Conservation (phyloP, 2,329 filamentous ascomycete genomes). For the Xylaria sp. region DNA sequence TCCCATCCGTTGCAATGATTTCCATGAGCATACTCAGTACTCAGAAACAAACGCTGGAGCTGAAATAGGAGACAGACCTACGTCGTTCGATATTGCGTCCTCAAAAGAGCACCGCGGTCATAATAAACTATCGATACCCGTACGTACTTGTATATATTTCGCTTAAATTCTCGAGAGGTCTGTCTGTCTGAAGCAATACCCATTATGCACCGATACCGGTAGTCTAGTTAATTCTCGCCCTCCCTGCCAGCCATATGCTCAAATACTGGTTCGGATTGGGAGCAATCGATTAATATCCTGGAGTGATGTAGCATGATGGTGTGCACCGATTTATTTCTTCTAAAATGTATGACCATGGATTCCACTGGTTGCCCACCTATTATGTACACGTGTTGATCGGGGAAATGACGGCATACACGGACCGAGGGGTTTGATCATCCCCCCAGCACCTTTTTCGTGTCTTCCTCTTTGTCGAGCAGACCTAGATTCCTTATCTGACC, state of each 20-base stretch:
- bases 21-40: neutral
- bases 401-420: slow-evolving; percentile 32
- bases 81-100: neutral
- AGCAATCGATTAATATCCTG: neutral
- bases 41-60: neutral
- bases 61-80: neutral
- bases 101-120: neutral
- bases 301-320: slow-evolving; percentile 8
- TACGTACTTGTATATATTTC: neutral
- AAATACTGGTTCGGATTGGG: neutral
- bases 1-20: neutral
- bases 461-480: slow-evolving; percentile 84
- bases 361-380: slow-evolving; percentile 38
- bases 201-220: neutral
- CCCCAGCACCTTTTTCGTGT: slow-evolving; percentile 71
- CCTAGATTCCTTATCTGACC: slow-evolving; percentile 90
- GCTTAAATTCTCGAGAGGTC: neutral
- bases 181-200: neutral
- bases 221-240: neutral
- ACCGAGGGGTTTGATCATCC: slow-evolving; percentile 36
- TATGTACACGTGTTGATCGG: slow-evolving; percentile 44
- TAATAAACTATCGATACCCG: neutral
- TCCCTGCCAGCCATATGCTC: neutral
- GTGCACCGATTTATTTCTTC: slow-evolving; percentile 28
- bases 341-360: slow-evolving; percentile 31